phyloP scores from a whole-genome alignment of 129 eudicot genomes.

The Lactuca saligna region DNA sequence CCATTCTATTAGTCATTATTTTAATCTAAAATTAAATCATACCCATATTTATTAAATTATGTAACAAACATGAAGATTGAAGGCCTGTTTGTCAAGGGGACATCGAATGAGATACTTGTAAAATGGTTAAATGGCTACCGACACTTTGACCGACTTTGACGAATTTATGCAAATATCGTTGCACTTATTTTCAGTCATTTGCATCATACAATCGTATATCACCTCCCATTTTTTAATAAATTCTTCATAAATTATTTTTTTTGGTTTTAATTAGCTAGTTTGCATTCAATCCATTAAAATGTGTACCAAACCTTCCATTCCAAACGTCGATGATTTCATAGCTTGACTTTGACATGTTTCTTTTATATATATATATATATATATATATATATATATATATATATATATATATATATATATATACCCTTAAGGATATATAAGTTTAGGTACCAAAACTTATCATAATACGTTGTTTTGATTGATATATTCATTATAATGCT shows the following conservation, averaged over 20 bases:
- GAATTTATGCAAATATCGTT: background rate
- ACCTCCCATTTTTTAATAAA: background rate
- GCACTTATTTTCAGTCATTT: background rate
- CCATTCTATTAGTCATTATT: background rate
- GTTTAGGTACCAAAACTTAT: too few species aligned
- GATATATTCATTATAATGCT: too few species aligned
- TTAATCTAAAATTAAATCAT: background rate
- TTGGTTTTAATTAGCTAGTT: too few species aligned
- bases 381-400: too few species aligned
- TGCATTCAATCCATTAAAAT: too few species aligned
- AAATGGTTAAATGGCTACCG: background rate
- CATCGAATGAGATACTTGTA: constrained; percentile 11
- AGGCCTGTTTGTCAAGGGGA: constrained; percentile 9
- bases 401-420: too few species aligned
- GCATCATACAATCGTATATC: background rate
- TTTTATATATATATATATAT: too few species aligned
- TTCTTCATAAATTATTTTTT: background rate
- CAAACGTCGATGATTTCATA: too few species aligned
- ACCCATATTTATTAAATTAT: background rate
- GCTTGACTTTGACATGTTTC: too few species aligned
- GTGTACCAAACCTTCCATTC: too few species aligned
- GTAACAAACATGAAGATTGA: background rate
- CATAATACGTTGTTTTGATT: too few species aligned
- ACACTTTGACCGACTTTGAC: background rate
- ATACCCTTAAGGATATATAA: too few species aligned